Evolutionary conservation across 2,329 filamentous ascomycete genomes (phyloP), one percentile per base, ranked within the genome.

Genomic region (Sclerotinia nivalis): DNA sequence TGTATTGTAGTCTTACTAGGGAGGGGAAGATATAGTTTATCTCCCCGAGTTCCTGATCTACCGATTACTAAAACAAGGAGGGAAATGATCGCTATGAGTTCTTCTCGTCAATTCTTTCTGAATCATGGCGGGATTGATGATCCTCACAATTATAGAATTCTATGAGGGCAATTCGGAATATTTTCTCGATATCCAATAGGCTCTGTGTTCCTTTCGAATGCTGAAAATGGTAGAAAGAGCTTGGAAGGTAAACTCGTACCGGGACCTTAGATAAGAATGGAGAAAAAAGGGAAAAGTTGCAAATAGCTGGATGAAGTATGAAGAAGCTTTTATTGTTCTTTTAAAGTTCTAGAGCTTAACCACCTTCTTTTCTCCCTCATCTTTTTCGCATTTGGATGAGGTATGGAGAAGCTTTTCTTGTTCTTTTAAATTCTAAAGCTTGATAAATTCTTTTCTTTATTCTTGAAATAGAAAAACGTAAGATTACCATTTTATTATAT

Each of bases 251-350:
- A 47, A 47, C 5, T n/a, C 22, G 40, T 18, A 43, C 40, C 40
- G 40, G 40, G 13, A 43, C 40, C 40, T 43, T 43, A 13, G 40
- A 43, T 28, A 43, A 61, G 59, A 37, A 37, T 49, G 20, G 15
- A 37, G 20, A 3, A 2, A 37, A 4, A 28, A 13, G 37, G 15
- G 28, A 18, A 43, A 18, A 18, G 13, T 43, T 43, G n/a, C 15
- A 28, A 45, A 28, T 43, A 20, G n/a, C 37, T 10, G 56, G 55
- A 59, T 34, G 55, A 40, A n/a, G 34, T 59, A 59, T 18, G 34
- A n/a, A n/a, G 55, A 58, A 62, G 45, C 60, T 37, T 50, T 62
- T 37, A 28, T 62, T 62, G 28, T 50, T 40, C 56, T 37, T 59
- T 45, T 13, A 9, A 8, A 6, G 28, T 45, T 25, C 37, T 12